phyloP scores from a whole-genome alignment of 805 yeast species.

The Cyberlindnera meyerae region DNA sequence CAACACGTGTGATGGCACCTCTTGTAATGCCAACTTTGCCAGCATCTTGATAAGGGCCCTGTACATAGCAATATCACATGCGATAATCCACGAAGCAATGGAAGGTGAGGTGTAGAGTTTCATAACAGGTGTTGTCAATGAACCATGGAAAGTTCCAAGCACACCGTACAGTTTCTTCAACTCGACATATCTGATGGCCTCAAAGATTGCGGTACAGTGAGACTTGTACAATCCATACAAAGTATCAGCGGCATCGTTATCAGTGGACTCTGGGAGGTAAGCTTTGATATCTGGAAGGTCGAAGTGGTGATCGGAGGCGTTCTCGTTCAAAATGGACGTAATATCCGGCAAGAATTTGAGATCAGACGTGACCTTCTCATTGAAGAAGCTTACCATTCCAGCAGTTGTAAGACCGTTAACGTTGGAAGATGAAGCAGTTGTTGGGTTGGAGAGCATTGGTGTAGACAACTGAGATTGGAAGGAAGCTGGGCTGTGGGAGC shows the following conservation, averaged over 20 bases:
- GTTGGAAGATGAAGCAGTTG: constrained; percentile 6
- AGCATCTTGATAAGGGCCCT: constrained; percentile 50
- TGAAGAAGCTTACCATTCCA: constrained; percentile 15
- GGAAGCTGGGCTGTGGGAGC: constrained; percentile 25
- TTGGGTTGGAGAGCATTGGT: constrained; percentile 15
- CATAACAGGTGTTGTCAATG: constrained; percentile 59
- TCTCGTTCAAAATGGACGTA: constrained; percentile 11
- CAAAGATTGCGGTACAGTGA: constrained; percentile 61
- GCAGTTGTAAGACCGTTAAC: no score
- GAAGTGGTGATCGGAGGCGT: constrained; percentile 19
- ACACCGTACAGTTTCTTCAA: constrained; percentile 53
- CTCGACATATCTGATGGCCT: constrained; percentile 63
- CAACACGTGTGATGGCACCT: constrained; percentile 54
- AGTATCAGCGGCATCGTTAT: constrained; percentile 45
- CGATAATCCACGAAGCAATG: constrained; percentile 56
- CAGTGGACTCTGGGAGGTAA: constrained; percentile 18
- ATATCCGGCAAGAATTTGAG: constrained; percentile 23
- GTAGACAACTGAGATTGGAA: constrained; percentile 25
- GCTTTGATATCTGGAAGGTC: constrained; percentile 34
- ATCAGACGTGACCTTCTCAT: constrained; percentile 13
- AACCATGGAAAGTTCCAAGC: constrained; percentile 46
- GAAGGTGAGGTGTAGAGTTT: constrained; percentile 48
- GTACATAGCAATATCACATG: constrained; percentile 65
- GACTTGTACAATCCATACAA: constrained; percentile 57
- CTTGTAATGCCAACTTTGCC: constrained; percentile 53